phyloP scores from a whole-genome alignment of 225 moss, liverwort and hornwort species.

The Marchantia polymorpha region DNA sequence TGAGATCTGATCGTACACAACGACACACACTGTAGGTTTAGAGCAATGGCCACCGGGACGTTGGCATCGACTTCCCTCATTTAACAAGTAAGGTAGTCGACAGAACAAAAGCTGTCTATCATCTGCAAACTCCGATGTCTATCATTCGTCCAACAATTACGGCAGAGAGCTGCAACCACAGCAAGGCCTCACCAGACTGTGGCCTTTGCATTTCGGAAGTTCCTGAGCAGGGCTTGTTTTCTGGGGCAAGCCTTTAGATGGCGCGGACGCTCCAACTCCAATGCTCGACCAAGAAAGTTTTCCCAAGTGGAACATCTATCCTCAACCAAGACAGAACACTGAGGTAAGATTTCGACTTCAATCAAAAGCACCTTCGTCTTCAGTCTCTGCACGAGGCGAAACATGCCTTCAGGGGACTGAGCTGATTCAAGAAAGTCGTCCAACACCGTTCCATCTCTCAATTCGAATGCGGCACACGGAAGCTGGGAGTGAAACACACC shows the following conservation, averaged over 20 bases:
- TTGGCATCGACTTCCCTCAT: not conserved
- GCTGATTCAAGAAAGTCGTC: too few relatives aligned
- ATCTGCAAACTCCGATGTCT: too few relatives aligned
- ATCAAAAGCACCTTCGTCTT: not conserved
- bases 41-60: not conserved
- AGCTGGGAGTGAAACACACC: conserved; percentile 33
- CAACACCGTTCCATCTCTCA: not conserved
- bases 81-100: too few relatives aligned
- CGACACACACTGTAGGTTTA: not conserved
- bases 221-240: conserved; percentile 46
- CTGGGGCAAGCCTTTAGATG: conserved; percentile 34
- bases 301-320: conserved; percentile 84
- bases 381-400: not conserved
- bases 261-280: conserved; percentile 51
- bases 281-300: conserved; percentile 80
- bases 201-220: conserved; percentile 80
- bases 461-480: too few relatives aligned
- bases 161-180: not conserved
- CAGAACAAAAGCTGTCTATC: too few relatives aligned
- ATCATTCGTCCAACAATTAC: too few relatives aligned
- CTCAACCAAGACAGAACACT: not conserved
- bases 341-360: not conserved
- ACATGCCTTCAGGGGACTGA: not conserved
- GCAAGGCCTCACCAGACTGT: conserved; percentile 53
- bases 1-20: conserved; percentile 55